Percentiles rank a stretch among this genome's conserved stretches.
These are phyloP conservation scores for Hericium alpestre DNA, from an alignment of 768 basidiomycete genomes.

Conservation along the genomic window DNA sequence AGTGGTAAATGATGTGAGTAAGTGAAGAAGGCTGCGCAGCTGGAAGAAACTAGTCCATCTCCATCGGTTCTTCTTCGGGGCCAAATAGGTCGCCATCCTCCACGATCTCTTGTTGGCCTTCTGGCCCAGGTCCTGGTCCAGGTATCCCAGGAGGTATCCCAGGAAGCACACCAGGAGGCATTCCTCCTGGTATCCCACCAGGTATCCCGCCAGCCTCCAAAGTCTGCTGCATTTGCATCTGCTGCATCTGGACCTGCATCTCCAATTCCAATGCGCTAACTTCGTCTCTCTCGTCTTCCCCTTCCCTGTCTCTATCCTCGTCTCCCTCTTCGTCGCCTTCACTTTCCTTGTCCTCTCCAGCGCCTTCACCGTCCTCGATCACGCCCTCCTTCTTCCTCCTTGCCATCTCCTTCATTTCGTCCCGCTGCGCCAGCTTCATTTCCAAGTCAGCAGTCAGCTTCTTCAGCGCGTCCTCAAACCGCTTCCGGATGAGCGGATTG, in stretches of 20 bases:
- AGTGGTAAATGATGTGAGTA: not conserved
- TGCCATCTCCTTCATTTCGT: constrained; percentile 69
- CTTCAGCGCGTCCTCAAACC: constrained; percentile 86
- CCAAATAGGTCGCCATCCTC: constrained; percentile 2
- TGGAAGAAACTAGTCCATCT: not conserved
- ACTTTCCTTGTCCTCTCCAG: constrained; percentile 27
- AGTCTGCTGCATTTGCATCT: not conserved
- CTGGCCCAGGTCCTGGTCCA: not conserved
- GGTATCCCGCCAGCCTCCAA: not conserved
- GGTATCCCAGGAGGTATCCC: not conserved
- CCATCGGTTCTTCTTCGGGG: constrained; percentile 2
- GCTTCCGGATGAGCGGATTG: constrained; percentile 87
- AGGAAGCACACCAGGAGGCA: too few relatives aligned
- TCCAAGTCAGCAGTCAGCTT: constrained; percentile 82
- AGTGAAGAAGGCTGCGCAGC: not conserved
- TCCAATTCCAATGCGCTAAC: constrained; percentile 6
- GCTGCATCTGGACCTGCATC: not conserved
- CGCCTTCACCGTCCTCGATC: constrained; percentile 30
- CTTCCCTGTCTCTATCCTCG: constrained; percentile 23
- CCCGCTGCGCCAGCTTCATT: constrained; percentile 69
- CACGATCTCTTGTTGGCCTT: not conserved
- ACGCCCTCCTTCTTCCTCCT: constrained; percentile 63
- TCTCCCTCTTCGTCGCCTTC: constrained; percentile 19
- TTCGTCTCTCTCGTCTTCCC: constrained; percentile 22
- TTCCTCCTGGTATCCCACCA: not conserved